Evolutionary conservation across 2,329 filamentous ascomycete genomes (phyloP), one percentile per base, ranked within the genome.

Genomic region (Herpotrichia juniperi): DNA sequence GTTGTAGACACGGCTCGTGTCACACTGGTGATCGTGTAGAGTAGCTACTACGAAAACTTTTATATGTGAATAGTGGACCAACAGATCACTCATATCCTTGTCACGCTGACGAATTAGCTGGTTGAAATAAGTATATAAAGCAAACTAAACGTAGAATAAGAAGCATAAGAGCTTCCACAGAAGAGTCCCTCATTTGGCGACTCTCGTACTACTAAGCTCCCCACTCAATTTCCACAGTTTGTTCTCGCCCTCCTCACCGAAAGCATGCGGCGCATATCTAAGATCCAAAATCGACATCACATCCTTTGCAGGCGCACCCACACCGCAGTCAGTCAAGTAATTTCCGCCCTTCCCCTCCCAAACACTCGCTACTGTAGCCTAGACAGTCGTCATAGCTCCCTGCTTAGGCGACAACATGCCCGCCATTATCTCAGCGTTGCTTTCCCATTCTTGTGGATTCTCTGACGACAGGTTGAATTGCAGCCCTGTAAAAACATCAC

Each of bases 381-480:
- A 79, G 0, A 80, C 69, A 2, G 72, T 72, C 9, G 80, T 82
- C 0, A 80, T 77, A 21, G 80, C 80, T 1, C 80, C 81, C 58
- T 82, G 80, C 22, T 70, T 72, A 1, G 71, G 47, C n/a, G 43
- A 59, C 42, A 58, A 59, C 37, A 63, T 57, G 4, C 40, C 43
- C 10, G 46, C 48, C 16, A 46, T 26, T 16, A 62, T 50, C 14
- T 42, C 51, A 0, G 48, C 44, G 10, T 50, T 46, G 26, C 16
- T 19, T 17, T 56, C 48, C 46, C 50, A 57, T 37, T 9, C 24
- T 21, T 46, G 50, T 16, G 48, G 39, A 16, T 39, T 24, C 9
- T 46, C 50, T 10, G 43, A 19, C 2, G 46, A 44, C 14, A 55
- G 8, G 31, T 55, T 37, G 9, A 31, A 44, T 22, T 51, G 64